These are phyloP conservation scores for Trichocladium antarcticum DNA, from an alignment of 495 filamentous ascomycete species.

Conservation along the genomic window DNA sequence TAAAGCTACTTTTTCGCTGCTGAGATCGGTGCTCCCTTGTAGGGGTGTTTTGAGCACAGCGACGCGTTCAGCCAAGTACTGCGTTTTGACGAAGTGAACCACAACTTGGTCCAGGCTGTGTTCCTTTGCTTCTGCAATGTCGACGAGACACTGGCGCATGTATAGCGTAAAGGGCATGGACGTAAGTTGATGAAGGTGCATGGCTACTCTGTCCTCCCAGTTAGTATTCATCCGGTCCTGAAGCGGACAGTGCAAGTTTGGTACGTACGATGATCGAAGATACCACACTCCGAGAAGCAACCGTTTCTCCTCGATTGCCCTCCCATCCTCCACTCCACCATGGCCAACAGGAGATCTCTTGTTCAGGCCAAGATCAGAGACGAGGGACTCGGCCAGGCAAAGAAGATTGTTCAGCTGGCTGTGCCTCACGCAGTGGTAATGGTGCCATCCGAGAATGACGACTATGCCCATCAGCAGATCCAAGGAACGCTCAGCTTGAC, in stretches of 20 bases:
- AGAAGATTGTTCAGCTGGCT: slow-evolving; percentile 36
- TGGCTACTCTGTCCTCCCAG: slow-evolving; percentile 9
- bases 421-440: slow-evolving; percentile 33
- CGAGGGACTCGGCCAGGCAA: slow-evolving; percentile 35
- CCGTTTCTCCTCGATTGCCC: slow-evolving; percentile 27
- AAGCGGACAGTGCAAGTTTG: too few relatives aligned
- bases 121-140: slow-evolving; percentile 24
- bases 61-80: slow-evolving; percentile 31
- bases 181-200: slow-evolving; percentile 25
- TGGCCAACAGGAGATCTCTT: slow-evolving; percentile 21
- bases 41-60: slow-evolving; percentile 18
- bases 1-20: slow-evolving; percentile 6
- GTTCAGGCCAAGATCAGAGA: slow-evolving; percentile 38
- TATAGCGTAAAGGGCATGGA: slow-evolving; percentile 26
- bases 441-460: slow-evolving; percentile 38
- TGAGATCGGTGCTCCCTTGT: slow-evolving; percentile 5
- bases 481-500: slow-evolving; percentile 37
- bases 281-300: slow-evolving; percentile 34
- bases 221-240: neutral
- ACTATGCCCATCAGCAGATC: slow-evolving; percentile 41
- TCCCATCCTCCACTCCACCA: slow-evolving; percentile 10
- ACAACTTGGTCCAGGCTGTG: slow-evolving; percentile 26
- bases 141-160: slow-evolving; percentile 27
- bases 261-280: slow-evolving; percentile 29
- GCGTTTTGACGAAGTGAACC: slow-evolving; percentile 27